Conservation (phyloP, 108 stramenopile species). For the Asterionellopsis glacialis region DNA sequence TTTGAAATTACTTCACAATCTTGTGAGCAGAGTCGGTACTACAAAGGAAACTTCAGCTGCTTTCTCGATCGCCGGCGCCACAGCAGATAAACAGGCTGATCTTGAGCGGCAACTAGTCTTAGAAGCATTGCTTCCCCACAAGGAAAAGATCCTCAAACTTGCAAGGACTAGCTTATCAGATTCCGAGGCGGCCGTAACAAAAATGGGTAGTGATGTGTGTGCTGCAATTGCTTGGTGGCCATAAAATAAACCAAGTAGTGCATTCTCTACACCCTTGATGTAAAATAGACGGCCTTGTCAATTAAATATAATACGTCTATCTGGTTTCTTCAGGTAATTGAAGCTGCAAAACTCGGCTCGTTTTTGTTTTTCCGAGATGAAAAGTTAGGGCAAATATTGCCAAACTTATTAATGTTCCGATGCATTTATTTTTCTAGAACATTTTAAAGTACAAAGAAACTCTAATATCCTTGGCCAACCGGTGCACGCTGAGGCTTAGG, state of each 20-base stretch:
- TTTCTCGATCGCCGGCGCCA: slow-evolving; percentile 23
- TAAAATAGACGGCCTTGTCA: too few relatives aligned
- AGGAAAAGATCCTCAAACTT: slow-evolving; percentile 54
- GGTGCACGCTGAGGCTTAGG: too few relatives aligned
- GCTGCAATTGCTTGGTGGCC: slow-evolving; percentile 58
- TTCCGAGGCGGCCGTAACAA: slow-evolving; percentile 66
- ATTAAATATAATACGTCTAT: too few relatives aligned
- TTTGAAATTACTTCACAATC: slow-evolving; percentile 20
- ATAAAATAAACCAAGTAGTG: not conserved
- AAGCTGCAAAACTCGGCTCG: too few relatives aligned
- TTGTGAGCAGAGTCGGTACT: slow-evolving; percentile 40
- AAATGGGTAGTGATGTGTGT: slow-evolving; percentile 50
- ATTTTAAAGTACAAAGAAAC: too few relatives aligned
- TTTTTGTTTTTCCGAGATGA: too few relatives aligned
- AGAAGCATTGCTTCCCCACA: slow-evolving; percentile 73
- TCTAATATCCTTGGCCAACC: too few relatives aligned
- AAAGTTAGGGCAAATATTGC: too few relatives aligned
- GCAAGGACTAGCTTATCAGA: slow-evolving; percentile 48
- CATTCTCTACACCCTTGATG: too few relatives aligned
- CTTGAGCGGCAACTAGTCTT: slow-evolving; percentile 41
- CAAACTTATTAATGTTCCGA: too few relatives aligned
- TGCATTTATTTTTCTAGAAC: too few relatives aligned
- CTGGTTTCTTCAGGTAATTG: too few relatives aligned
- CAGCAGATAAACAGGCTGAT: slow-evolving; percentile 13
- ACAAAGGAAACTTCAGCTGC: slow-evolving; percentile 11